Evolutionary conservation across 1,139 yeast genomes (phyloP).

Genomic region (Hyphopichia wangnamkhiaoensis): DNA sequence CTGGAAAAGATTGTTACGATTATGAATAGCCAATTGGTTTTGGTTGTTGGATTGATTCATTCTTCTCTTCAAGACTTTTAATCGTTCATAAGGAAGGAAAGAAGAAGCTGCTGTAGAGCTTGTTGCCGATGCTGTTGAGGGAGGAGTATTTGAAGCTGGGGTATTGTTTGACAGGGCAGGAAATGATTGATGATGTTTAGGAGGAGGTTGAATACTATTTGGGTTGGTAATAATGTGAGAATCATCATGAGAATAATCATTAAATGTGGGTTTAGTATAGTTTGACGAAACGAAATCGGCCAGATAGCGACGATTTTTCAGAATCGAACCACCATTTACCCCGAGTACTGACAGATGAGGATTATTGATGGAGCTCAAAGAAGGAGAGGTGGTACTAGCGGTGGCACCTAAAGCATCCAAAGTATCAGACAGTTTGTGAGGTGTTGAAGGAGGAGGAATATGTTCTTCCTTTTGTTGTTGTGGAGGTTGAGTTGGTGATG

Average conservation of each 20-base stretch:
- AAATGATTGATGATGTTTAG: slow-evolving; percentile 5
- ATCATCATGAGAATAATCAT: neutral
- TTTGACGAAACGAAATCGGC: neutral
- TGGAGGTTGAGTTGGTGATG: neutral
- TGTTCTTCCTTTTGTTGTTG: no score
- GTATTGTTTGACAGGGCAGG: neutral
- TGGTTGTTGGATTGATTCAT: slow-evolving; percentile 8
- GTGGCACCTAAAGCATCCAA: no score
- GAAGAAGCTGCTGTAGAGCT: slow-evolving; percentile 5
- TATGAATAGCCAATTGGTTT: neutral
- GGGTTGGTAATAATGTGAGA: slow-evolving; percentile 4
- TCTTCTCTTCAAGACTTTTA: slow-evolving; percentile 26
- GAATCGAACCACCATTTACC: neutral
- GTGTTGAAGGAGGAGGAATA: no score
- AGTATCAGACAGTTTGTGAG: no score
- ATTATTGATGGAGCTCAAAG: neutral
- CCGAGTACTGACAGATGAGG: neutral
- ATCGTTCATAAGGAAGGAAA: slow-evolving; percentile 28
- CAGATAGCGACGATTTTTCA: neutral
- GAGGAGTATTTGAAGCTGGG: slow-evolving; percentile 1
- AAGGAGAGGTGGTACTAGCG: no score
- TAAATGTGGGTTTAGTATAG: neutral
- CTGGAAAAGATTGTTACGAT: slow-evolving; percentile 11
- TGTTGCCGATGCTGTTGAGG: neutral
- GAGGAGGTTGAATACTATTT: slow-evolving; percentile 5